phyloP scores from a whole-genome alignment of 1,284 basidiomycete species.

The Ceratobasidium sp. region DNA sequence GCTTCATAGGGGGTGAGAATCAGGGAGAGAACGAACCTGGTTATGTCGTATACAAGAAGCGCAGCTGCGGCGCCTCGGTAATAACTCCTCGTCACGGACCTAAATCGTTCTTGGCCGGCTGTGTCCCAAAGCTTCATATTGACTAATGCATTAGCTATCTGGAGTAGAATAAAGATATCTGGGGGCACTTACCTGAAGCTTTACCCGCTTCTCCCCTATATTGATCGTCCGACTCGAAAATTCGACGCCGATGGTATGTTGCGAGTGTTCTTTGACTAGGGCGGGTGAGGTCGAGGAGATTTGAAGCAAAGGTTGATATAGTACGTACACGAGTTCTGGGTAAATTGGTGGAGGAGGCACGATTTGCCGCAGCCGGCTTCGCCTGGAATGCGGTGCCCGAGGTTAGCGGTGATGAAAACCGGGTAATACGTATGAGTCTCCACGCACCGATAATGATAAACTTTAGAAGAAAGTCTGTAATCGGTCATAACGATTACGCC shows the following conservation, averaged over 20 bases:
- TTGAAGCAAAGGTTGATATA: neutral
- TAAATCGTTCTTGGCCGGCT: constrained; percentile 95
- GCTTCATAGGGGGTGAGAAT: constrained; percentile 35
- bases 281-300: constrained; percentile 6
- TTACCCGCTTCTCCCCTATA: constrained; percentile 93
- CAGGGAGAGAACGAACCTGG: constrained; percentile 71
- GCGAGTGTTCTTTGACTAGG: constrained; percentile 93
- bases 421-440: neutral
- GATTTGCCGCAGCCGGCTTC: constrained; percentile 98
- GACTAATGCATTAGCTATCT: constrained; percentile 24
- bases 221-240: constrained; percentile 92
- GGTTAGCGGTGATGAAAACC: neutral
- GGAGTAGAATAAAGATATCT: neutral
- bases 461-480: constrained; percentile 94
- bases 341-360: constrained; percentile 95
- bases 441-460: constrained; percentile 92
- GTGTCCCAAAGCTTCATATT: constrained; percentile 89
- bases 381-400: constrained; percentile 65
- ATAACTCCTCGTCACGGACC: constrained; percentile 97
- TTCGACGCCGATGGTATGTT: constrained; percentile 98
- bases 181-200: constrained; percentile 80
- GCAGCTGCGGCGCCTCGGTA: constrained; percentile 97
- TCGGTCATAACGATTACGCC: neutral
- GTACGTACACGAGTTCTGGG: constrained; percentile 89
- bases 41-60: constrained; percentile 96